phyloP scores from a whole-genome alignment of 1,139 yeast species.

The Magnusiomyces paraingens region DNA sequence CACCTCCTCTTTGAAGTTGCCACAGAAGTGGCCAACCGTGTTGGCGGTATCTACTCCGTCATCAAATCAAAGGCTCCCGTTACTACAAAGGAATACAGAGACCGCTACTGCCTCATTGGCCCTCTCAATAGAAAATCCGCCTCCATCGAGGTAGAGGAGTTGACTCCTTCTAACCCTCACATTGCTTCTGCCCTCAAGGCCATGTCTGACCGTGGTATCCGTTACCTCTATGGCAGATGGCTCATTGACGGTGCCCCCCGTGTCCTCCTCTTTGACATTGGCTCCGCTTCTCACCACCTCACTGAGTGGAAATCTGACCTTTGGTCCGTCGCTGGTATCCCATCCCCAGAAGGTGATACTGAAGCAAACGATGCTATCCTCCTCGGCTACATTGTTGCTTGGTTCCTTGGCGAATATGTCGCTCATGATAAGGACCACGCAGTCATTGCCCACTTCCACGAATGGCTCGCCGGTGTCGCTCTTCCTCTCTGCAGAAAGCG shows the following conservation, averaged over 20 bases:
- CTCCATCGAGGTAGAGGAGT: constrained; percentile 87
- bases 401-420: constrained; percentile 94
- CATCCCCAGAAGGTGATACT: constrained; percentile 80
- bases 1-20: constrained; percentile 91
- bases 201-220: constrained; percentile 75
- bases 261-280: constrained; percentile 78
- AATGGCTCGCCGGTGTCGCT: constrained; percentile 97
- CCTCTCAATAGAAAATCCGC: constrained; percentile 79
- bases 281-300: constrained; percentile 61
- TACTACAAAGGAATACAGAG: constrained; percentile 88
- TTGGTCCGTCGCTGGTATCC: constrained; percentile 89
- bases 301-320: constrained; percentile 93
- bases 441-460: constrained; percentile 91
- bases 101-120: constrained; percentile 80
- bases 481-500: constrained; percentile 88
- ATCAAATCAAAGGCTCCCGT: constrained; percentile 95
- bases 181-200: constrained; percentile 47
- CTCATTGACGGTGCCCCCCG: constrained; percentile 96
- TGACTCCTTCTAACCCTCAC: constrained; percentile 55
- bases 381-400: constrained; percentile 88
- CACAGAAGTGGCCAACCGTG: constrained; percentile 96
- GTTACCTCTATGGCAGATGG: constrained; percentile 91
- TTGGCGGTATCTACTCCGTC: constrained; percentile 96
- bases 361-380: constrained; percentile 91
- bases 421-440: constrained; percentile 78